A percentile compares a stretch with the other conserved stretches of the same genome.
Evolutionary conservation across 1,139 yeast species (phyloP).

Genomic region (Yamadazyma songkhlaensis): DNA sequence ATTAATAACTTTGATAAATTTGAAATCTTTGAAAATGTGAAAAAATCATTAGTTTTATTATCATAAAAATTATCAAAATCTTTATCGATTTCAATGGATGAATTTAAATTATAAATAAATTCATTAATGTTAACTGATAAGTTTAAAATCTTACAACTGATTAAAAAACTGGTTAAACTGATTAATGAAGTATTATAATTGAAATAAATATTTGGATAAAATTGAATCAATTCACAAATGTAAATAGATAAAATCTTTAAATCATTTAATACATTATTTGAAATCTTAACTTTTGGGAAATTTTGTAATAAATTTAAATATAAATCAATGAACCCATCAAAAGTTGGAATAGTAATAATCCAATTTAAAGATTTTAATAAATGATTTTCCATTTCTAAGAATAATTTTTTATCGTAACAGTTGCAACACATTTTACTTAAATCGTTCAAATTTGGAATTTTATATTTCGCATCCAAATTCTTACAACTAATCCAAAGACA

Average conservation of each 20-base stretch:
- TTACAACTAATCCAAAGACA: conserved; percentile 75
- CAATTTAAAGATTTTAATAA: conserved; percentile 57
- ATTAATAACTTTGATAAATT: conserved; percentile 22
- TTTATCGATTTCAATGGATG: conserved; percentile 8
- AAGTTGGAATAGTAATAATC: conserved; percentile 56
- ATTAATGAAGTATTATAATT: conserved; percentile 54
- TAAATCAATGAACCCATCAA: conserved; percentile 61
- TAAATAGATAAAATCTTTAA: conserved; percentile 56
- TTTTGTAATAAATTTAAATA: conserved; percentile 27
- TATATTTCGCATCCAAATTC: conserved; percentile 65
- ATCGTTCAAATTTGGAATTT: conserved; percentile 58
- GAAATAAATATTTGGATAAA: conserved; percentile 58
- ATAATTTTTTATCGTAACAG: conserved; percentile 55
- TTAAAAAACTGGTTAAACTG: conserved; percentile 50
- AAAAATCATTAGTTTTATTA: conserved; percentile 5
- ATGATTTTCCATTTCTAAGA: conserved; percentile 68
- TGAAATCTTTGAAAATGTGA: conserved; percentile 16
- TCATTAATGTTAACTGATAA: conserved; percentile 27
- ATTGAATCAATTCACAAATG: conserved; percentile 63
- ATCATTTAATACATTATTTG: conserved; percentile 26
- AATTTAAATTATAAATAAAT: conserved; percentile 12
- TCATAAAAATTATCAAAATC: conserved; percentile 1
- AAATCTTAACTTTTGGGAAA: conserved; percentile 1
- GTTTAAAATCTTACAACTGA: conserved; percentile 20
- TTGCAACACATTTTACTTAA: conserved; percentile 62